A percentile compares a stretch with the other conserved stretches of the same genome.
phyloP scores from a whole-genome alignment of 139 green algal species.

The Pleodorina starrii region DNA sequence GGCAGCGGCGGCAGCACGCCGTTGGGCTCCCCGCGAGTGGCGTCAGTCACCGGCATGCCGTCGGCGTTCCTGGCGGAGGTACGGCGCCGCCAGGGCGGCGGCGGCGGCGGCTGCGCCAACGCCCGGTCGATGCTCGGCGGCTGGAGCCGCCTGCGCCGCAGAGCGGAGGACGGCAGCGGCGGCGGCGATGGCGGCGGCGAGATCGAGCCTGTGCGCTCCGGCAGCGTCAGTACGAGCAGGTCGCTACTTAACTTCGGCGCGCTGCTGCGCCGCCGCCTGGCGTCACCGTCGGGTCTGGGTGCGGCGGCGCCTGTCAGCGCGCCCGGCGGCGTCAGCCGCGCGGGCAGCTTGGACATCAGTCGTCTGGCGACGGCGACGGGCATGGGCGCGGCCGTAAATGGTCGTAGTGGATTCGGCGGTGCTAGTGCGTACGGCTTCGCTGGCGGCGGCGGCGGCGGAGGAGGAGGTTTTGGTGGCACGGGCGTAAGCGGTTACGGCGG shows the following conservation, averaged over 20 bases:
- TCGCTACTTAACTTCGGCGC: neutral
- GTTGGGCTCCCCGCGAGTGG: neutral
- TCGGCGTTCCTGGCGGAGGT: conserved; percentile 14
- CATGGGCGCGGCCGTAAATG: too few species aligned
- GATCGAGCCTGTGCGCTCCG: neutral
- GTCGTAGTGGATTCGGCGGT: neutral
- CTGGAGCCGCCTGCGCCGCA: neutral
- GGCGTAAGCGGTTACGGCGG: neutral
- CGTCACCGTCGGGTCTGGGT: neutral
- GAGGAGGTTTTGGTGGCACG: neutral
- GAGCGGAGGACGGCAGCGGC: neutral
- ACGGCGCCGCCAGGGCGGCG: neutral
- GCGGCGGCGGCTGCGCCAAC: too few species aligned
- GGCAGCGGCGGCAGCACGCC: neutral
- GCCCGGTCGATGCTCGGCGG: too few species aligned
- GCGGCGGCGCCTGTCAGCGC: too few species aligned
- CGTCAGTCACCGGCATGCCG: conserved; percentile 24
- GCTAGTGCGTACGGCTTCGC: neutral
- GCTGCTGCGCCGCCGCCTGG: neutral
- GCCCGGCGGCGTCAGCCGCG: neutral
- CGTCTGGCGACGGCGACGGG: too few species aligned
- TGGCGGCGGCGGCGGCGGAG: neutral
- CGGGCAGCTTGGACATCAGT: neutral
- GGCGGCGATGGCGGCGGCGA: neutral
- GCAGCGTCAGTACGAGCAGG: neutral